Conservation (phyloP, 495 filamentous ascomycete genomes). For the Aspergillus mulundensis region DNA sequence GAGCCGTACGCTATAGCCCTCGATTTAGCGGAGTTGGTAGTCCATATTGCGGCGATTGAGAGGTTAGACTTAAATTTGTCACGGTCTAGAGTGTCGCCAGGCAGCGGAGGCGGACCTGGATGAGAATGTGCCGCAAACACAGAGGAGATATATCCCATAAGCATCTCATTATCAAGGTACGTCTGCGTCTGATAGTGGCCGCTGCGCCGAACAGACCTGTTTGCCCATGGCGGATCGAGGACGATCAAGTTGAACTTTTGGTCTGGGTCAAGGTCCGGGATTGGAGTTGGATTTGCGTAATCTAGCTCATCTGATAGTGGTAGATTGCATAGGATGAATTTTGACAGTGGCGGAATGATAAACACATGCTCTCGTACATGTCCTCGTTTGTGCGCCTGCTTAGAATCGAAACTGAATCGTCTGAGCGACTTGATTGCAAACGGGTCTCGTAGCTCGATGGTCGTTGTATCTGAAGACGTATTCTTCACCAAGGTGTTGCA, state of each 20-base stretch:
- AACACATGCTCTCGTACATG: conserved; percentile 22
- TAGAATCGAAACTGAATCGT: neutral
- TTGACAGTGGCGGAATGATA: conserved; percentile 49
- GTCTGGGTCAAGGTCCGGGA: conserved; percentile 23
- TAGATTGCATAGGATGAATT: conserved; percentile 44
- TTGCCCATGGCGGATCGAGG: conserved; percentile 93
- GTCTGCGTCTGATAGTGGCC: conserved; percentile 58
- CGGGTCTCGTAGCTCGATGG: conserved; percentile 15
- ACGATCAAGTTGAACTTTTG: conserved; percentile 71
- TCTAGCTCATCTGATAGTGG: conserved; percentile 18
- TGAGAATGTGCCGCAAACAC: conserved; percentile 29
- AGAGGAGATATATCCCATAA: conserved; percentile 25
- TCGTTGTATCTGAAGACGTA: conserved; percentile 25
- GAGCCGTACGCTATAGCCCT: conserved; percentile 54
- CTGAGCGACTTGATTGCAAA: neutral
- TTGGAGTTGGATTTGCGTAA: conserved; percentile 26
- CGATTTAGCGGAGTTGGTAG: conserved; percentile 72
- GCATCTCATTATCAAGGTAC: conserved; percentile 28
- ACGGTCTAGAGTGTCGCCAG: neutral
- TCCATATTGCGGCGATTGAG: conserved; percentile 66
- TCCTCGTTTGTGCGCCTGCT: neutral
- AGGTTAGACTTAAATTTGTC: neutral
- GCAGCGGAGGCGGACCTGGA: neutral
- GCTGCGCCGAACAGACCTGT: conserved; percentile 74
- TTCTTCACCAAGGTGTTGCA: conserved; percentile 31